Evolutionary conservation across 139 green algal species (phyloP).

Genomic region (Mesostigma viride): DNA sequence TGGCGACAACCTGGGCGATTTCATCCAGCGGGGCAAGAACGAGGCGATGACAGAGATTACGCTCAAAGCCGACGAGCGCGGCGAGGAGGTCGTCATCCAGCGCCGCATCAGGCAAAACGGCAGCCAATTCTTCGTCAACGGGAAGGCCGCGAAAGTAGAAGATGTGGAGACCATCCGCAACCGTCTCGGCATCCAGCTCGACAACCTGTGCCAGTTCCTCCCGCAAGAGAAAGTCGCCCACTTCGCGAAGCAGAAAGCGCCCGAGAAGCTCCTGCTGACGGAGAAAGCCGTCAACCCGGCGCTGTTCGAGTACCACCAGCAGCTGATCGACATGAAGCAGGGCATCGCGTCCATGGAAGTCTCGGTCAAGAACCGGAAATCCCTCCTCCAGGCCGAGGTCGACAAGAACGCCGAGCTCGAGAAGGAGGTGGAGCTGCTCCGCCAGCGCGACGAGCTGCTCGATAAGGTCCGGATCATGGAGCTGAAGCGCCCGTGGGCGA

Average conservation of each 20-base stretch:
- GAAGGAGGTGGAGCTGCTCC: slow-evolving; percentile 53
- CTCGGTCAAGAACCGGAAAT: slow-evolving; percentile 9
- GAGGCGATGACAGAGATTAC: slow-evolving; percentile 56
- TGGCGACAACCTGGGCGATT: slow-evolving; percentile 45
- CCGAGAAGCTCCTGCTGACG: slow-evolving; percentile 74
- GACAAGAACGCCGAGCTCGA: slow-evolving; percentile 44
- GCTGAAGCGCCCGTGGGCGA: slow-evolving; percentile 36
- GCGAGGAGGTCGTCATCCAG: slow-evolving; percentile 16
- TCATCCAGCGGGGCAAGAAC: slow-evolving; percentile 51
- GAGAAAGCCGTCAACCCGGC: slow-evolving; percentile 67
- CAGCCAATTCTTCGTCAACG: slow-evolving; percentile 43
- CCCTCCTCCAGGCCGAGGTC: slow-evolving; percentile 22
- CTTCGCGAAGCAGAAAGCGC: slow-evolving; percentile 70
- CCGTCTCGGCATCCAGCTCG: slow-evolving; percentile 80
- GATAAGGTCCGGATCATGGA: slow-evolving; percentile 26
- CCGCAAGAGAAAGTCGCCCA: slow-evolving; percentile 84
- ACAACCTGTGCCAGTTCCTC: slow-evolving; percentile 95
- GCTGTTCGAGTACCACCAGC: slow-evolving; percentile 59
- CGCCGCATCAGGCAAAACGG: slow-evolving; percentile 37
- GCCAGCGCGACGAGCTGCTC: slow-evolving; percentile 37
- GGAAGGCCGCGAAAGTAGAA: too few relatives aligned
- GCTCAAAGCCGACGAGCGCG: slow-evolving; percentile 37
- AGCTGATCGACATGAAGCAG: slow-evolving; percentile 51
- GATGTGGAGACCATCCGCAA: slow-evolving; percentile 52
- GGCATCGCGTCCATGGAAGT: slow-evolving; percentile 28